phyloP scores from a whole-genome alignment of 805 yeast species.

The Metschnikowia hibisci region DNA sequence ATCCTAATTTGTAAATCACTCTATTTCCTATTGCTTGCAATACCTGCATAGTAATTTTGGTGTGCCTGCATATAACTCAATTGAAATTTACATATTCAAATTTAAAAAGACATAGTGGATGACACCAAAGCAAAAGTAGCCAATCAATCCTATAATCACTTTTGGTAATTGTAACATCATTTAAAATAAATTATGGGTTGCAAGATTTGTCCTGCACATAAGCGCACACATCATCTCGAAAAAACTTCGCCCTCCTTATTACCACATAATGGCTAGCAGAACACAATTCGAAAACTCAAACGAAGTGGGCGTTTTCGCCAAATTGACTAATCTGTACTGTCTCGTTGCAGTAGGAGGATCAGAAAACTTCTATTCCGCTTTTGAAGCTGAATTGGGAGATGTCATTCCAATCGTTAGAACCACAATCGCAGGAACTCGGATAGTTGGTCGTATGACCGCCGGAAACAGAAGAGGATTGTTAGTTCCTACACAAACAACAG shows the following conservation, averaged over 20 bases:
- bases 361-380: conserved; percentile 77
- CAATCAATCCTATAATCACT: no score
- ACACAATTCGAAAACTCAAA: conserved; percentile 81
- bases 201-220: not conserved
- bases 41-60: no score
- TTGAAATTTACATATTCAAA: no score
- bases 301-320: conserved; percentile 92
- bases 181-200: not conserved
- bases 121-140: no score
- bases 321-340: conserved; percentile 93
- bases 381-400: conserved; percentile 96
- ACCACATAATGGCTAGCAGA: conserved; percentile 55
- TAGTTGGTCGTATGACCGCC: conserved; percentile 96
- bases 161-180: no score
- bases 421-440: conserved; percentile 97
- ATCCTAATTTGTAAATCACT: no score
- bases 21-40: no score
- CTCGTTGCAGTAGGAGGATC: conserved; percentile 97
- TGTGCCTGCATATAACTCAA: no score
- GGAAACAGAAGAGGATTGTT: conserved; percentile 96
- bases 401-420: conserved; percentile 95
- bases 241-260: not conserved
- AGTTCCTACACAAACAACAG: conserved; percentile 97
- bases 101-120: no score
- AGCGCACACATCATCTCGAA: not conserved